Conservation (phyloP, 2,329 filamentous ascomycete species). For the Didymella segeticola region DNA sequence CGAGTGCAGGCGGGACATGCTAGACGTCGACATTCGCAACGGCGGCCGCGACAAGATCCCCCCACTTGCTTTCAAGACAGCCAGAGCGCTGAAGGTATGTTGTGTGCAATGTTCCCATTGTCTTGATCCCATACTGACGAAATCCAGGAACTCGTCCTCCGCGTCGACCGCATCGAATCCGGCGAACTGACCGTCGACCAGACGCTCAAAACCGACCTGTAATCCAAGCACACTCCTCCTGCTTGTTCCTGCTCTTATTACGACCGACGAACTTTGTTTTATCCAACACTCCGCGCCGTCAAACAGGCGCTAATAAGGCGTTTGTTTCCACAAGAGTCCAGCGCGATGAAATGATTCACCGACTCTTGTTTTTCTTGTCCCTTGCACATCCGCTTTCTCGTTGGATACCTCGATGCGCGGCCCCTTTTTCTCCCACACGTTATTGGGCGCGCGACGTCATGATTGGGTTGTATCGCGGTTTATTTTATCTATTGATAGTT, state of each 20-base stretch:
- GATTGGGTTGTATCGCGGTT: slow-evolving; percentile 14
- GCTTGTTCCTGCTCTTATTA: neutral
- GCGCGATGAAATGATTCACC: neutral
- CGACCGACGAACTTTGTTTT: slow-evolving; percentile 1
- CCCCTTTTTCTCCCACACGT: too few relatives aligned
- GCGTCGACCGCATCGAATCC: slow-evolving; percentile 50
- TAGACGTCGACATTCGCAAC: slow-evolving; percentile 66
- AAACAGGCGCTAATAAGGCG: too few relatives aligned
- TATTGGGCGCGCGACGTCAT: slow-evolving; percentile 15
- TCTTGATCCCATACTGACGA: neutral
- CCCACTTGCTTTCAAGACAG: slow-evolving; percentile 86
- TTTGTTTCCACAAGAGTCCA: neutral
- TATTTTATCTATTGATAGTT: slow-evolving; percentile 26
- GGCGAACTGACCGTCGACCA: slow-evolving; percentile 47
- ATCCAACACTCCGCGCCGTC: neutral
- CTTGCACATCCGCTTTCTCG: slow-evolving; percentile 3
- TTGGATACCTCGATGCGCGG: slow-evolving; percentile 20
- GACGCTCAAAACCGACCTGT: slow-evolving; percentile 42
- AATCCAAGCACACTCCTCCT: slow-evolving; percentile 5
- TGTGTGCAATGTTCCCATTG: neutral
- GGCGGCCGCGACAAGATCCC: slow-evolving; percentile 72
- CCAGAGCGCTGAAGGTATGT: slow-evolving; percentile 74
- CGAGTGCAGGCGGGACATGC: slow-evolving; percentile 69
- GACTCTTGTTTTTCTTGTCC: neutral
- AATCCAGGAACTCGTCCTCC: slow-evolving; percentile 49